These are phyloP conservation scores for Phytomonas francai DNA, from an alignment of 208 protist species.

Conservation along the genomic window DNA sequence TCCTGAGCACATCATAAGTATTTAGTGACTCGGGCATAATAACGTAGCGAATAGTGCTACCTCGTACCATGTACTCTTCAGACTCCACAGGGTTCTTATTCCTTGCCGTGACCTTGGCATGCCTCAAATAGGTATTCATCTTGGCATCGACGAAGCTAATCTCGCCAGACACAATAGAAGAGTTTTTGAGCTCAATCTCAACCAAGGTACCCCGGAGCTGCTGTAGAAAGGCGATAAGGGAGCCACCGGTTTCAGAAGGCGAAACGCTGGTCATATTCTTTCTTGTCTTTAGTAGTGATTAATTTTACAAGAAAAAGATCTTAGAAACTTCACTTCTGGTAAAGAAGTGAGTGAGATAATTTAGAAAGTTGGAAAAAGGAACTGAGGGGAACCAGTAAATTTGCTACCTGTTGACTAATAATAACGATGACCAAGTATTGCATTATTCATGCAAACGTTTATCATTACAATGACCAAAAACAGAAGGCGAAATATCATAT, in stretches of 20 bases:
- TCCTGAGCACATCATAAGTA: conserved; percentile 91
- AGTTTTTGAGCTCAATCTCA: conserved; percentile 99
- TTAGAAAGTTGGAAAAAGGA: background rate
- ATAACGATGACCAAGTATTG: too few species aligned
- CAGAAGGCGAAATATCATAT: too few species aligned
- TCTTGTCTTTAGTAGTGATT: background rate
- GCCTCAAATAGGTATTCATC: conserved; percentile 99
- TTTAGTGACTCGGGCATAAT: conserved; percentile 95
- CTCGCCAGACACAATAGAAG: conserved; percentile 91
- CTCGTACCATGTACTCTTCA: conserved; percentile 95
- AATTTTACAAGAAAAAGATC: conserved; percentile 1
- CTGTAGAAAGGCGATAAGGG: conserved; percentile 95
- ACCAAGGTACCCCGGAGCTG: conserved; percentile 96
- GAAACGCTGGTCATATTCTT: conserved; percentile 27
- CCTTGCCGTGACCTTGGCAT: conserved; percentile 97
- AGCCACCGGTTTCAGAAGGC: conserved; percentile 42
- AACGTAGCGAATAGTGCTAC: conserved; percentile 96
- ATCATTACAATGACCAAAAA: too few species aligned
- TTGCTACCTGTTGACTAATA: too few species aligned
- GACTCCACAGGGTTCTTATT: conserved; percentile 92
- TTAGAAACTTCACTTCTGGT: background rate
- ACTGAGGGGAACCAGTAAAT: background rate
- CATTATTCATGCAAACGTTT: too few species aligned
- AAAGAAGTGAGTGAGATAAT: background rate
- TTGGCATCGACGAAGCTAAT: conserved; percentile 74